These are phyloP conservation scores for Chaetomium sp. DNA, from an alignment of 2,329 filamentous ascomycete genomes.

Conservation along the genomic window DNA sequence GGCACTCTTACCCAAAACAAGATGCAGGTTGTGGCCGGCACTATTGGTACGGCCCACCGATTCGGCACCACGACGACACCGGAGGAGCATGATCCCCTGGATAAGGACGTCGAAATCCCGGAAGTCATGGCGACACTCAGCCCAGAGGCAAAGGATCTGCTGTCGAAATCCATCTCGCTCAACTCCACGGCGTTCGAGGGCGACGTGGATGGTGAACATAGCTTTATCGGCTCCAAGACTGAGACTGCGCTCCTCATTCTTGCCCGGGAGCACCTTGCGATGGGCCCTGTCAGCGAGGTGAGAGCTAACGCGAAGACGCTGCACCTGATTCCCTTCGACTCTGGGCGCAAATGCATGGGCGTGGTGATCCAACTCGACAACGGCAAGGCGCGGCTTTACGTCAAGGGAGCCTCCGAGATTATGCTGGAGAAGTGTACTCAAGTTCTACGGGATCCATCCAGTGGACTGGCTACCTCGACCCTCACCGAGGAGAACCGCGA, in stretches of 20 bases:
- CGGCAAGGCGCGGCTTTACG: constrained; percentile 57
- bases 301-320: constrained; percentile 58
- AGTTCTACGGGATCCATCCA: constrained; percentile 53
- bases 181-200: constrained; percentile 79
- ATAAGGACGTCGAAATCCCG: constrained; percentile 45
- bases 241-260: constrained; percentile 74
- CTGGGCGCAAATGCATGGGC: constrained; percentile 72
- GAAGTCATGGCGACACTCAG: constrained; percentile 53
- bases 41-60: constrained; percentile 56
- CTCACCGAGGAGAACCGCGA: constrained; percentile 57
- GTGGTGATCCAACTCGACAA: constrained; percentile 56
- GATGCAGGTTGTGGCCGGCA: constrained; percentile 67
- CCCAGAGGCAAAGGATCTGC: constrained; percentile 52
- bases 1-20: constrained; percentile 69
- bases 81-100: constrained; percentile 39
- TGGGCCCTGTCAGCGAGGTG: constrained; percentile 66
- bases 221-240: constrained; percentile 77
- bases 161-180: constrained; percentile 62
- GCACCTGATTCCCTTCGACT: constrained; percentile 76
- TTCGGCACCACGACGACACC: constrained; percentile 49
- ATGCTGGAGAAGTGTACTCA: constrained; percentile 59
- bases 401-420: constrained; percentile 68
- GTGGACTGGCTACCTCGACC: constrained; percentile 45
- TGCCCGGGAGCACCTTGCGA: constrained; percentile 65
- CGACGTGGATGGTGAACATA: constrained; percentile 65